Conservation (phyloP, 306 rosid species). For the Lagenaria siceraria region DNA sequence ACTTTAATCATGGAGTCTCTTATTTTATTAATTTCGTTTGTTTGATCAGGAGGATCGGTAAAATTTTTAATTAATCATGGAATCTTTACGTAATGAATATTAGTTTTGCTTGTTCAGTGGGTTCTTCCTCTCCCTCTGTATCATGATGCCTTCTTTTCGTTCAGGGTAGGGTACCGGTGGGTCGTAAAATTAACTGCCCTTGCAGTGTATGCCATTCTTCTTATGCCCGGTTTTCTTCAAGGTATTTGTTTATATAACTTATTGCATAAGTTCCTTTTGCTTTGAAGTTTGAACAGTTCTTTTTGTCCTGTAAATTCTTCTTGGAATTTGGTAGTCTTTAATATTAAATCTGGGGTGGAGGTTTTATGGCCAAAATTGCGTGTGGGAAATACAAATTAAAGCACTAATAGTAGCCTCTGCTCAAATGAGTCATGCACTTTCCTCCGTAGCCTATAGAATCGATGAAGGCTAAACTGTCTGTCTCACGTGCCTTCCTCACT, state of each 20-base stretch:
- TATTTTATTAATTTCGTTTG: background rate
- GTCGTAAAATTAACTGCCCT: slow-evolving; percentile 53
- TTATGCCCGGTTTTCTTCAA: slow-evolving; percentile 89
- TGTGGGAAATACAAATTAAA: background rate
- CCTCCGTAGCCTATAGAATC: background rate
- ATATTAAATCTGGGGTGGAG: background rate
- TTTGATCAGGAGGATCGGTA: background rate
- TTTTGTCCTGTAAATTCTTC: background rate
- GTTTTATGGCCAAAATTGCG: background rate
- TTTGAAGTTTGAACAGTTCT: background rate
- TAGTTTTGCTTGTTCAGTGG: background rate
- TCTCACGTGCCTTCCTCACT: background rate
- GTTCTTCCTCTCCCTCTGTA: background rate
- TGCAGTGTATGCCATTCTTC: slow-evolving; percentile 63
- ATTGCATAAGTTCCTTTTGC: background rate
- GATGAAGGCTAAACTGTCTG: background rate
- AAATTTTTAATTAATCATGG: background rate
- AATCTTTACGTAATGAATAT: background rate
- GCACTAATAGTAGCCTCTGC: background rate
- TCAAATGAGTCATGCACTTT: background rate
- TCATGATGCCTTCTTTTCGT: slow-evolving; percentile 18
- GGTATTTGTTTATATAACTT: slow-evolving; percentile 25
- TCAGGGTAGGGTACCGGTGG: slow-evolving; percentile 98
- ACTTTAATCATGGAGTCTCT: background rate
- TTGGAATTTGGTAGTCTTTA: background rate